Evolutionary conservation across 257 asterid species (phyloP), one percentile per base, ranked within the genome.

Genomic region (Primulina huaijiensis): DNA sequence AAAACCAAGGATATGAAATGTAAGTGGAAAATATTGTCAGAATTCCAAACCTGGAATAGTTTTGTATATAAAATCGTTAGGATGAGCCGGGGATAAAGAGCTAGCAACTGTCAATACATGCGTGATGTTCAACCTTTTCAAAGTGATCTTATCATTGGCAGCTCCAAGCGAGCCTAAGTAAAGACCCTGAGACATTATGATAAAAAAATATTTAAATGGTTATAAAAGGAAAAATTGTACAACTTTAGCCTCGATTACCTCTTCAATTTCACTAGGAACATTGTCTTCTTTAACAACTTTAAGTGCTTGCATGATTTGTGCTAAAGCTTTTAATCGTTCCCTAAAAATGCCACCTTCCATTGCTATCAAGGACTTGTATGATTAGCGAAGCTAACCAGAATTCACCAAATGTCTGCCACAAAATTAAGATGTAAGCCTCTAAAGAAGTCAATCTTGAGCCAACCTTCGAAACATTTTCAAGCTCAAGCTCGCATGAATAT

Each of bases 121-220:
- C 0, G 96, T 93, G 75, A 90, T 52, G 40, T 92, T 88, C 77
- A 77, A 78, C 76, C 79, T 82, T 81, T 79, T 81, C 82, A 92
- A 77, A 77, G 81, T 85, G 64, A 27, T 68, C 79, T 68, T 80
- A 59, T 83, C 81, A 67, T 70, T 77, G 56, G 98, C 98, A 81
- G 98, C 95, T 72, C 89, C 95, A 33, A 88, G 70, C n/a, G 98
- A 92, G 19, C 98, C 98, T 69, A 92, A 80, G 80, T 74, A 90
- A 62, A 92, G 92, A 64, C 97, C 98, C 97, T 92, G 85, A 34
- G 29, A 75, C 38, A 72, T 43, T 30, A 66, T 62, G 75, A 64
- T 20, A 61, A 59, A 50, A 50, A 57, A 70, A 40, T 53, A 52
- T 57, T 56, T 62, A 20, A 23, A 35, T 33, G 37, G 19, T 60